Evolutionary conservation across 345 rosid genomes (phyloP), one percentile per base, ranked within the genome.

Genomic region (Firmiana major): DNA sequence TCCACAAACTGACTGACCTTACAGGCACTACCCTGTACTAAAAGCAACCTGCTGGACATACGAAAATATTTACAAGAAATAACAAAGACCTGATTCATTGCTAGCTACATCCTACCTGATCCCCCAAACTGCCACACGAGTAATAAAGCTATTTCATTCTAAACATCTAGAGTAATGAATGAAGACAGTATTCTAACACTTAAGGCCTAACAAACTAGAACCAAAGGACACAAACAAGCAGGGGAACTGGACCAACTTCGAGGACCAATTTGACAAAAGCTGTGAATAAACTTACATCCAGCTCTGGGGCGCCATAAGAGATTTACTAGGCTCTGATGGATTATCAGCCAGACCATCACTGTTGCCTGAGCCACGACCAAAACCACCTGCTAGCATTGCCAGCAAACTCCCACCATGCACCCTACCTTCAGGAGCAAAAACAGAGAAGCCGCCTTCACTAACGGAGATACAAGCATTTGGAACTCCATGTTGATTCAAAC

Each of bases 341-440:
- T 78, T 71, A 10, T 75, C 74, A 7, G 77, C 46, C 19, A 70
- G 67, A 45, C 36, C 77, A 7, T 38, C 76, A 64, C 77, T 76
- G 80, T 76, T 76, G 72, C 79, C 86, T 66, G 86, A 73, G 80
- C 75, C 75, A 69, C 78, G 77, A 64, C 87, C 83, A 28, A 80
- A 84, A 83, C 89, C 85, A 59, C 71, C 88, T 21, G 82, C 69
- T 74, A 92, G 85, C 87, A 91, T 87, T 79, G 93, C 89, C 84
- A 92, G 84, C 83, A 92, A 85, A 83, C 97, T 89, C 78, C 98
- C 98, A 67, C 98, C 98, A 75, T 91, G 97, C 36, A 94, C 98
- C 85, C 98, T 87, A 75, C 97, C 98, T 88, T 94, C 98, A 16
- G 97, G 90, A 73, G 79, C 86, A 73, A 77, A 67, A 26, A 72